Percentiles rank a stretch among this genome's conserved stretches.
Evolutionary conservation across 2,329 filamentous ascomycete genomes (phyloP).

Genomic region (Ceratocystis cacaofunesta): DNA sequence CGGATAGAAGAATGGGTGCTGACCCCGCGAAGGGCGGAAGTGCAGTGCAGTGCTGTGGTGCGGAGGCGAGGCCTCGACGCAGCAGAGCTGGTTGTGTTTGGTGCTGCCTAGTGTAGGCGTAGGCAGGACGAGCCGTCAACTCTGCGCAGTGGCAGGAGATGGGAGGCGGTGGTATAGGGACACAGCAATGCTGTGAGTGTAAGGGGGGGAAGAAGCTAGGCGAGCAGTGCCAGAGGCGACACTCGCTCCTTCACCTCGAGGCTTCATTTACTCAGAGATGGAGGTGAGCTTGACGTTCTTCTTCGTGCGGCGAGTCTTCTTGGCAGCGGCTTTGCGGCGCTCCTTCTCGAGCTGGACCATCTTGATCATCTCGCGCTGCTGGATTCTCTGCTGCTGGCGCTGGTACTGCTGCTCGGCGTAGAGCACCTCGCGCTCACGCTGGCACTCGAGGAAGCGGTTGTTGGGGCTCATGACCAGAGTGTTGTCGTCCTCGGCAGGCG

Average conservation of each 20-base stretch:
- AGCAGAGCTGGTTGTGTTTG: neutral
- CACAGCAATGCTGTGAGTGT: neutral
- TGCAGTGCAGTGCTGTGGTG: neutral
- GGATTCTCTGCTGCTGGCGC: constrained; percentile 33
- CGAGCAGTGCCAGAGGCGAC: neutral
- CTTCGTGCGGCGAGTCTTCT: constrained; percentile 31
- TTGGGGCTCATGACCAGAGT: constrained; percentile 1
- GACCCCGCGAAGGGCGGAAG: neutral
- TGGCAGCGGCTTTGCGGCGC: constrained; percentile 31
- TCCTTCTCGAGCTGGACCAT: constrained; percentile 41
- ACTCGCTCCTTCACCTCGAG: neutral
- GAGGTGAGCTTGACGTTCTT: constrained; percentile 39
- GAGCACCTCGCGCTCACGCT: constrained; percentile 11
- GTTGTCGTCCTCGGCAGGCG: constrained; percentile 7
- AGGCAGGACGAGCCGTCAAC: constrained; percentile 1
- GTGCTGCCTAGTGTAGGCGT: neutral
- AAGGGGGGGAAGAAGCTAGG: neutral
- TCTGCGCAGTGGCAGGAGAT: neutral
- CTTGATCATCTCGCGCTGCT: constrained; percentile 39
- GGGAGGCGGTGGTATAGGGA: neutral
- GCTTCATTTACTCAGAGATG: constrained; percentile 32
- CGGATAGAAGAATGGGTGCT: neutral
- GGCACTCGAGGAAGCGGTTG: constrained; percentile 12
- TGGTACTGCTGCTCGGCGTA: constrained; percentile 23
- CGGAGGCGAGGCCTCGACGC: constrained; percentile 8